phyloP scores from a whole-genome alignment of 331 rosid species.

The Phaseolus coccineus region DNA sequence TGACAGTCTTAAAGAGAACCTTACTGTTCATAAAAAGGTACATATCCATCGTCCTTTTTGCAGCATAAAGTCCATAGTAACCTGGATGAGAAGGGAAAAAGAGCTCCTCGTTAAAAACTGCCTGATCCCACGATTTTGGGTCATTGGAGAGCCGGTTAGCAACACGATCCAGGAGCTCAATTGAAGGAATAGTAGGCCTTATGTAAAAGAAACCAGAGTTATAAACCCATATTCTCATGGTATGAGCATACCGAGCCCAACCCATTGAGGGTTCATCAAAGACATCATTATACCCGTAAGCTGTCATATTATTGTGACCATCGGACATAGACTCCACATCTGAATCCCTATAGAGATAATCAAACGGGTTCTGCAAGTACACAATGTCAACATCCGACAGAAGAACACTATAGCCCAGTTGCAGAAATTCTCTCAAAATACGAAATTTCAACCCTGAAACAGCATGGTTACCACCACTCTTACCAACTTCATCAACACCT shows the following conservation, averaged over 20 bases:
- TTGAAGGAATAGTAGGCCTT: constrained; percentile 84
- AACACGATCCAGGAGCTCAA: constrained; percentile 89
- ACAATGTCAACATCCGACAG: constrained; percentile 90
- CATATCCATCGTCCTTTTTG: constrained; percentile 87
- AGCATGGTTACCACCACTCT: constrained; percentile 76
- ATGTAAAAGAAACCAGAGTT: constrained; percentile 93
- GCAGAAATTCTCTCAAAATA: constrained; percentile 84
- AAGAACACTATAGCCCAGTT: constrained; percentile 82
- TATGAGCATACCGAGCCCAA: constrained; percentile 95
- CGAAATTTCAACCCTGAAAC: constrained; percentile 85
- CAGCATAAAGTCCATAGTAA: constrained; percentile 76
- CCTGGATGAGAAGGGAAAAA: constrained; percentile 86
- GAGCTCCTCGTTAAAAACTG: constrained; percentile 85
- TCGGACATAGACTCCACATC: constrained; percentile 96
- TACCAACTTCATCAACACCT: constrained; percentile 69
- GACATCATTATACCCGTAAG: constrained; percentile 85
- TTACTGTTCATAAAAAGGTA: constrained; percentile 87
- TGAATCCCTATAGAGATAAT: constrained; percentile 80
- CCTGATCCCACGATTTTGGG: constrained; percentile 82
- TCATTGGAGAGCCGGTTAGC: constrained; percentile 70
- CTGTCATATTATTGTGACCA: constrained; percentile 86
- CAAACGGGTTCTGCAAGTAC: constrained; percentile 89
- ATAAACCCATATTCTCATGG: constrained; percentile 96
- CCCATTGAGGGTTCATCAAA: constrained; percentile 93
- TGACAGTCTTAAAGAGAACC: constrained; percentile 83